Base-by-base conservation (phyloP, 305 asterid genomes). In the Nicotiana rustica region DNA sequence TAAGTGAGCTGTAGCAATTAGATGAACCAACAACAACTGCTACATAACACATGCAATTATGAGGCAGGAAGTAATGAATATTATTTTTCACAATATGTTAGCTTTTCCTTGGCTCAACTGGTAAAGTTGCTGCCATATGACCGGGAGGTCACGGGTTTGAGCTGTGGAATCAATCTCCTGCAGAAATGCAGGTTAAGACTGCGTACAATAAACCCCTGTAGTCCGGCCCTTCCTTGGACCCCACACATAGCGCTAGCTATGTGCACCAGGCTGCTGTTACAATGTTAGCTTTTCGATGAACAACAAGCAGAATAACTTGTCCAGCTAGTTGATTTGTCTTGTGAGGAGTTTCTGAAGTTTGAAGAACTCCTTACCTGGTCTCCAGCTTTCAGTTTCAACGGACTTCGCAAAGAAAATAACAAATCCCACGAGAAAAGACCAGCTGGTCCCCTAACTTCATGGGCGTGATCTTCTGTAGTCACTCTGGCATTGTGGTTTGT, bases 341-440 rank as follows among this genome's bases (percentile, higher is more conserved):
- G 5, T 29, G 25, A 75, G 29, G 29, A 52, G 55, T 4, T 52
- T 73, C 38, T 71, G 38, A 71, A 47, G 25, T 52, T 1, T 4
- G 14, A 25, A 49, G 15, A 49, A 15, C 25, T 52, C 77, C 69
- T 85, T 82, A 94, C 97, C 97, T 96, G 98, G 83, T 93, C 97
- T 17, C 98, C 98, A 38, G 96, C 92, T 88, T 92, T 91, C 89
- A 91, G 93, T 36, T 92, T 82, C 57, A 91, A 80, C 0, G 97
- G 98, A 86, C 94, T 94, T 84, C 94, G 89, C 77, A 96, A 67
- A 52, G 94, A 92, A 85, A 92, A 91, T 17, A 94, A 88, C 89
- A 68, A 86, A 82, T 93, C 98, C 99, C 99, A 91, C 5, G 98
- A 91, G 93, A 94, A 96, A 70, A 96, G 98, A 59, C 98, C 97